Evolutionary conservation across 2,329 filamentous ascomycete genomes (phyloP).

Genomic region (Beauveria pseudobassiana): DNA sequence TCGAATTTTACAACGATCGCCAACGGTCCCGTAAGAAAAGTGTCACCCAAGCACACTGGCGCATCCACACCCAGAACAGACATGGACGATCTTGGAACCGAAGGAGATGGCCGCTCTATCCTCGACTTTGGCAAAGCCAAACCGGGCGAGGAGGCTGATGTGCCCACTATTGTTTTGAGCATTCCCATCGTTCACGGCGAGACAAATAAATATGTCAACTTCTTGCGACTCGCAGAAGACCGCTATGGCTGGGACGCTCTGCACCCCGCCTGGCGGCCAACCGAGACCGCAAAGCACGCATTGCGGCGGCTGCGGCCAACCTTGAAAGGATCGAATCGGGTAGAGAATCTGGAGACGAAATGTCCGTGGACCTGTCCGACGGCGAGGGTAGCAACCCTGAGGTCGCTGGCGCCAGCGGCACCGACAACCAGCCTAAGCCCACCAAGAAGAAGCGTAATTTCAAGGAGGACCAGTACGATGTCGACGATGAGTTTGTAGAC

Average conservation of each 20-base stretch:
- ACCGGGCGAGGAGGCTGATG: constrained; percentile 50
- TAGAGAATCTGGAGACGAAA: constrained; percentile 70
- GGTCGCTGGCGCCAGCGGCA: constrained; percentile 57
- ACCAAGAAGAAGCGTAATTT: constrained; percentile 79
- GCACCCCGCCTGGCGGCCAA: constrained; percentile 83
- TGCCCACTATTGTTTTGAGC: constrained; percentile 75
- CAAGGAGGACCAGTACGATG: constrained; percentile 77
- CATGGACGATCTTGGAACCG: constrained; percentile 38
- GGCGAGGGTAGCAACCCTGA: constrained; percentile 83
- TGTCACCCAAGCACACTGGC: constrained; percentile 38
- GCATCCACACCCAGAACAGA: constrained; percentile 41
- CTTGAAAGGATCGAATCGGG: constrained; percentile 67
- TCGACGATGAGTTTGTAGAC: constrained; percentile 79
- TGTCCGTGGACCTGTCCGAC: constrained; percentile 70
- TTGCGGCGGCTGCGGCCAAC: constrained; percentile 80
- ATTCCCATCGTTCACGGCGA: constrained; percentile 68
- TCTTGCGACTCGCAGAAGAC: constrained; percentile 86
- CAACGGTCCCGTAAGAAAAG: constrained; percentile 36
- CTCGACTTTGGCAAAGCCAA: constrained; percentile 54
- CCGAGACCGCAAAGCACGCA: constrained; percentile 76
- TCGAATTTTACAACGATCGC: constrained; percentile 35
- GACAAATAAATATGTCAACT: constrained; percentile 89
- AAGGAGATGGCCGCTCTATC: constrained; percentile 45
- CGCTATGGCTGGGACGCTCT: constrained; percentile 91
- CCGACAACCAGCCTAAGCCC: constrained; percentile 55